phyloP scores from a whole-genome alignment of 2,329 filamentous ascomycete species.

The Thermothelomyces thermophilus region DNA sequence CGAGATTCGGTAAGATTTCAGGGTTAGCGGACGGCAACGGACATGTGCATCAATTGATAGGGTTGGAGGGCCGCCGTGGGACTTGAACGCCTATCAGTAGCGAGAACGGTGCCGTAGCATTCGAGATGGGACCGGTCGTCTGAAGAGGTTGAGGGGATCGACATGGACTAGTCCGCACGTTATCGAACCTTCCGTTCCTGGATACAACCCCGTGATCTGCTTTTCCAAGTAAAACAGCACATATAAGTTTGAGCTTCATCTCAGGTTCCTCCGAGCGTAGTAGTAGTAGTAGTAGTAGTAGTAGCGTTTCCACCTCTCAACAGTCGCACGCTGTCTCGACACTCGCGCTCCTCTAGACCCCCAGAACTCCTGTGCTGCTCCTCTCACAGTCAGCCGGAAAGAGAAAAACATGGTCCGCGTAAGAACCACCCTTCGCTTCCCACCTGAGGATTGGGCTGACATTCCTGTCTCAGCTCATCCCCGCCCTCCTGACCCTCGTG shows the following conservation, averaged over 20 bases:
- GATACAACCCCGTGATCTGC: background rate
- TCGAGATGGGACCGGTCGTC: background rate
- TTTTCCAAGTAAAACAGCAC: background rate
- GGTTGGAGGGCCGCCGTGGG: background rate
- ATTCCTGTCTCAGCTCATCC: slow-evolving; percentile 11
- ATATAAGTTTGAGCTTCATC: background rate
- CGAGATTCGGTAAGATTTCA: slow-evolving; percentile 1
- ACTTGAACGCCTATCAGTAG: background rate
- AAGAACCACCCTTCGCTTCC: background rate
- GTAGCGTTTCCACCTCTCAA: too few species aligned
- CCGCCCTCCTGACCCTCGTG: slow-evolving; percentile 17
- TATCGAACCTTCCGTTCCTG: slow-evolving; percentile 8
- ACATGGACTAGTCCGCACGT: background rate
- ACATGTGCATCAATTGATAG: background rate
- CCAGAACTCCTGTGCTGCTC: too few species aligned
- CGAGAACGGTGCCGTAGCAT: background rate
- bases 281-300: too few species aligned
- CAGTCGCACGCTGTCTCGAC: too few species aligned
- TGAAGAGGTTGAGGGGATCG: background rate
- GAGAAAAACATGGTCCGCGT: slow-evolving; percentile 19
- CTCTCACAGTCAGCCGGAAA: too few species aligned
- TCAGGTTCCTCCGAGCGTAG: too few species aligned
- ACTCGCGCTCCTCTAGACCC: too few species aligned
- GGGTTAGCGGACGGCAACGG: background rate
- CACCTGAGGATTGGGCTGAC: background rate